Evolutionary conservation across 371 early-diverging fungal genomes (phyloP), one percentile per base, ranked within the genome.

Genomic region (Mucor piriformis): DNA sequence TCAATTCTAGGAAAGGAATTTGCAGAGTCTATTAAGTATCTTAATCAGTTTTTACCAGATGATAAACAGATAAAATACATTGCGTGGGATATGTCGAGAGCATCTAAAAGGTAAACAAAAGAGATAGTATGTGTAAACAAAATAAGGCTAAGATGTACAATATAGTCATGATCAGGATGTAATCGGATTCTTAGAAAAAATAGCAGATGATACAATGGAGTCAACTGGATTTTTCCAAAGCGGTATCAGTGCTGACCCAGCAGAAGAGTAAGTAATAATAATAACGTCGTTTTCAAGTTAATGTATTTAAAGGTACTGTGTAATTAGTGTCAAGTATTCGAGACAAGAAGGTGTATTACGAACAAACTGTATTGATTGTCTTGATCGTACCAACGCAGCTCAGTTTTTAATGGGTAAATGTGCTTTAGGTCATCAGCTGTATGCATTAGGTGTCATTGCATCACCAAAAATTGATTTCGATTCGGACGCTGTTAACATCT

Each of bases 321-420:
- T n/a, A 44, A 12, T 18, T 34, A 57, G 59, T 3, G 18, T 49
- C 40, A 56, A 56, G 54, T 53, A 53, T 18, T 63, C 74, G 10
- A 42, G 73, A 35, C 95, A 99, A 67, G 83, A 85, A 18, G 98
- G 98, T 6, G 89, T 99, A 0, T 85, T 98, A 6, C 84, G 99
- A 33, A 98, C 98, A 15, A 99, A 99, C 70, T 99, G 99, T 63
- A 97, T 99, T 54, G 99, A 99, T 69, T 99, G 98, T 72, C 72
- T 99, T 12, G 99, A 99, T 75, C 86, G 99, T 55, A 99, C 99
- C 0, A 99, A 99, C 66, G 96, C 99, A 0, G 96, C 98, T 0
- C 99, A 99, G 67, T 96, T 94, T 64, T 83, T 98, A 20, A 93
- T 99, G 74, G 98, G 96, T 16, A 96, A 96, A 72, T 89, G 93